A percentile compares a stretch with the other conserved stretches of the same genome.
phyloP scores from a whole-genome alignment of 805 yeast species.

The Yamadazyma sp. region DNA sequence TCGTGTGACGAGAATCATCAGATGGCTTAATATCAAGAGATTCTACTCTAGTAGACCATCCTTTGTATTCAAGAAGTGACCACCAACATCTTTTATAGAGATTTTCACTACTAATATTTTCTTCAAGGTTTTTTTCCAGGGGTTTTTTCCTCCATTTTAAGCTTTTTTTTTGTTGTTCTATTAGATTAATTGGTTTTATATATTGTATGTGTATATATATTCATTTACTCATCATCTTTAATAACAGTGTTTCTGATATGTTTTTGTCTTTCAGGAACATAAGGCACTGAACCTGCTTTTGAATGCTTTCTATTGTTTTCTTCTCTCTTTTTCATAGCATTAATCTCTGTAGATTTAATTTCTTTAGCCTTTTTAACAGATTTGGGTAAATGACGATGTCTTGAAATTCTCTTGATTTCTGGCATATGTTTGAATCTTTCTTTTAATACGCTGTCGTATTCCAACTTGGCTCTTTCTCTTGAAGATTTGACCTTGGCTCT shows the following conservation, averaged over 20 bases:
- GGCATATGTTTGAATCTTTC: conserved; percentile 96
- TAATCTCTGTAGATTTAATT: conserved; percentile 72
- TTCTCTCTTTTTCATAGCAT: conserved; percentile 74
- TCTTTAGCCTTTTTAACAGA: conserved; percentile 87
- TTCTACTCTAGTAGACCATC: too few relatives aligned
- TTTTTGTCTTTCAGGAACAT: conserved; percentile 73
- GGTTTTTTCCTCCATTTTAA: too few relatives aligned
- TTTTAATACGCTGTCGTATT: conserved; percentile 87
- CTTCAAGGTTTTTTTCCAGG: too few relatives aligned
- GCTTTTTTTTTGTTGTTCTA: too few relatives aligned
- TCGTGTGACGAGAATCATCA: conserved; percentile 20
- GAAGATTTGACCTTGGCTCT: conserved; percentile 78
- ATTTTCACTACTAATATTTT: too few relatives aligned
- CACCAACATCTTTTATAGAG: too few relatives aligned
- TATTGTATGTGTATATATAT: too few relatives aligned
- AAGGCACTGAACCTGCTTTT: conserved; percentile 57
- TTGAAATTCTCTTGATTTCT: conserved; percentile 81
- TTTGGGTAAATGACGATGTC: conserved; percentile 89
- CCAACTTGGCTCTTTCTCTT: conserved; percentile 76
- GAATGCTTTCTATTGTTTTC: conserved; percentile 79
- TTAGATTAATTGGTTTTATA: too few relatives aligned
- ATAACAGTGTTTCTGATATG: conserved; percentile 83
- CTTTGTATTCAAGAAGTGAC: too few relatives aligned
- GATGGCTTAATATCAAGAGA: too few relatives aligned
- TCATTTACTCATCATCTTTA: conserved; percentile 38